phyloP scores from a whole-genome alignment of 306 rosid species.

The Trifolium repens region DNA sequence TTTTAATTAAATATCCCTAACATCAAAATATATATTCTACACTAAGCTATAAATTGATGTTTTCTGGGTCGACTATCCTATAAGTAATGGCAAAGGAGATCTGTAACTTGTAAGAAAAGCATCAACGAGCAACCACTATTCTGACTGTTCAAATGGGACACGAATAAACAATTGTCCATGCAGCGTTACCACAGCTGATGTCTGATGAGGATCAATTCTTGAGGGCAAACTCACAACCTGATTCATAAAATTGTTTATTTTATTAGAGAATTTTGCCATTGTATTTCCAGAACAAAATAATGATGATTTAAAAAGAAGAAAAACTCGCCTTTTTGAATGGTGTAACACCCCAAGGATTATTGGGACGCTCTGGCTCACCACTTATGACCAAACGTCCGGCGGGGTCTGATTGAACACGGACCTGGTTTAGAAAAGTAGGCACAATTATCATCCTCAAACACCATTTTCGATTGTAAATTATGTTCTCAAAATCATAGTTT shows the following conservation, averaged over 20 bases:
- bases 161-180: constrained; percentile 98
- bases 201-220: constrained; percentile 96
- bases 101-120: constrained; percentile 19
- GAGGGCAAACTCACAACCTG: constrained; percentile 91
- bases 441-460: constrained; percentile 34
- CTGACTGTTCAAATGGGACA: constrained; percentile 86
- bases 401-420: constrained; percentile 97
- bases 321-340: constrained; percentile 85
- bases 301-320: background rate
- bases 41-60: constrained; percentile 38
- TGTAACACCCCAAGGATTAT: constrained; percentile 99
- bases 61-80: constrained; percentile 35
- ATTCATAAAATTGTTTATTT: constrained; percentile 4
- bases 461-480: constrained; percentile 23
- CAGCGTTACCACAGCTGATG: constrained; percentile 95
- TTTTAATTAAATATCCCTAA: background rate
- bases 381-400: constrained; percentile 92
- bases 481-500: background rate
- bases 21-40: constrained; percentile 38
- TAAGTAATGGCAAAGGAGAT: constrained; percentile 26
- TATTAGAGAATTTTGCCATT: background rate
- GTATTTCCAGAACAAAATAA: background rate
- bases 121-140: constrained; percentile 41
- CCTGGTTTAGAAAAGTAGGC: constrained; percentile 54
- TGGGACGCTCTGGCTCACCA: constrained; percentile 92